Percentiles rank a stretch among this genome's conserved stretches.
phyloP scores from a whole-genome alignment of 169 alveolate genomes.

The Eimeria falciformis region DNA sequence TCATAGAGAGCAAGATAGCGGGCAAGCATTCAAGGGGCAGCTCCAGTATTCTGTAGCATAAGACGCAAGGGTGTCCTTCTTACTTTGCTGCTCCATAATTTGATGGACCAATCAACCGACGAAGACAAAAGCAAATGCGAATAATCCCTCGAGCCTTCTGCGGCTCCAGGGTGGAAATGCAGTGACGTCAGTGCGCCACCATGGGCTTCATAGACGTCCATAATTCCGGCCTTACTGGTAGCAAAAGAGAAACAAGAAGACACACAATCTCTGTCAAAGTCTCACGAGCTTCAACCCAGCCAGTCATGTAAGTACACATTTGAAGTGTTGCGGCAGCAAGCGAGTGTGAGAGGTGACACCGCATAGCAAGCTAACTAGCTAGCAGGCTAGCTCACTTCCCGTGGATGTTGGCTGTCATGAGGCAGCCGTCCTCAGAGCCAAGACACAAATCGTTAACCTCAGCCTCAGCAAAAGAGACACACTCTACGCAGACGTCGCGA shows the following conservation, averaged over 20 bases:
- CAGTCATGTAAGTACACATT: no score
- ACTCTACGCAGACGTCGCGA: slow-evolving; percentile 51
- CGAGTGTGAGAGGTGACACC: background rate
- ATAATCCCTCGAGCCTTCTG: slow-evolving; percentile 81
- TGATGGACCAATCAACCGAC: slow-evolving; percentile 92
- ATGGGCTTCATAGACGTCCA: slow-evolving; percentile 83
- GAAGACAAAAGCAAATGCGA: slow-evolving; percentile 84
- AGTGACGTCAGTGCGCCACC: slow-evolving; percentile 86
- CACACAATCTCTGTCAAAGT: no score
- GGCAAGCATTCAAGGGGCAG: background rate
- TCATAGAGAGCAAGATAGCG: background rate
- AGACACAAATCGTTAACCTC: slow-evolving; percentile 30
- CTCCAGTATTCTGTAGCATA: background rate
- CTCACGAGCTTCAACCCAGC: no score
- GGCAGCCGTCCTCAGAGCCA: slow-evolving; percentile 47
- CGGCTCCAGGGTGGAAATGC: slow-evolving; percentile 82
- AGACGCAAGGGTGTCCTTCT: background rate
- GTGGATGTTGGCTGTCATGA: slow-evolving; percentile 59
- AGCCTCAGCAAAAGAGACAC: slow-evolving; percentile 37
- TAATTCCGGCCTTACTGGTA: slow-evolving; percentile 81
- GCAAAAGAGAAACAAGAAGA: no score
- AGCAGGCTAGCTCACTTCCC: slow-evolving; percentile 34
- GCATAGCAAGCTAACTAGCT: background rate
- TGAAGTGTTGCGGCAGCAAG: no score
- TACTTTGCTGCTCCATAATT: slow-evolving; percentile 86